Evolutionary conservation across 192 early-diverging fungal genomes (phyloP).

Genomic region (Oehlia diaphana): DNA sequence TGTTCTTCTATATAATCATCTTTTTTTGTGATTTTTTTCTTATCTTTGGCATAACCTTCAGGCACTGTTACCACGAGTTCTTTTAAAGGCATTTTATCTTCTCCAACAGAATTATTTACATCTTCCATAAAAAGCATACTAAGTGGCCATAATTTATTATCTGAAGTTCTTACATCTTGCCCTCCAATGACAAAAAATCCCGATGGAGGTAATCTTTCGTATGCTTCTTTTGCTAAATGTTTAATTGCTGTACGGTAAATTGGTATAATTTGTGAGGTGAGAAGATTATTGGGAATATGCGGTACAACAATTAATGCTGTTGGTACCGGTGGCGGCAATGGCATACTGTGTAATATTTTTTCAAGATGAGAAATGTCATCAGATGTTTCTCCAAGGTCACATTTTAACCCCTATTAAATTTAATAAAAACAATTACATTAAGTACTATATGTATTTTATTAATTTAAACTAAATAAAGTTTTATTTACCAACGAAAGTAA

Average conservation of each 20-base stretch:
- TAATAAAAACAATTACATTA: not conserved
- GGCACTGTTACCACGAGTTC: conserved; percentile 68
- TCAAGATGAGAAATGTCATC: conserved; percentile 70
- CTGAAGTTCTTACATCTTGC: conserved; percentile 65
- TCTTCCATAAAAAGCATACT: conserved; percentile 77
- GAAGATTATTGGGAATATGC: conserved; percentile 54
- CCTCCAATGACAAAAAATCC: conserved; percentile 71
- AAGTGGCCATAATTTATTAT: conserved; percentile 71
- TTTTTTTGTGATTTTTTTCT: conserved; percentile 37
- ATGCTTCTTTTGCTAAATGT: conserved; percentile 60
- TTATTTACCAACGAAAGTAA: conserved; percentile 54
- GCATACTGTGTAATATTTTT: conserved; percentile 55
- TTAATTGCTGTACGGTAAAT: conserved; percentile 64
- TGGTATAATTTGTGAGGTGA: conserved; percentile 50
- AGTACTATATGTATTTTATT: conserved; percentile 3
- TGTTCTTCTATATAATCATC: conserved; percentile 40
- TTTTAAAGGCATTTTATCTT: conserved; percentile 54
- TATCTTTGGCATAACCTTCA: conserved; percentile 62
- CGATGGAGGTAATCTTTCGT: conserved; percentile 51
- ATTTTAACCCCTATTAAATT: conserved; percentile 63
- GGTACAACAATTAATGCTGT: conserved; percentile 61
- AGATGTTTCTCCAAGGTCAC: conserved; percentile 78
- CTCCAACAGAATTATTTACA: conserved; percentile 57
- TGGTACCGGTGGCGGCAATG: conserved; percentile 44
- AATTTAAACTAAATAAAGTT: not conserved